phyloP scores from a whole-genome alignment of 495 filamentous ascomycete genomes.

The Neurospora sp. region DNA sequence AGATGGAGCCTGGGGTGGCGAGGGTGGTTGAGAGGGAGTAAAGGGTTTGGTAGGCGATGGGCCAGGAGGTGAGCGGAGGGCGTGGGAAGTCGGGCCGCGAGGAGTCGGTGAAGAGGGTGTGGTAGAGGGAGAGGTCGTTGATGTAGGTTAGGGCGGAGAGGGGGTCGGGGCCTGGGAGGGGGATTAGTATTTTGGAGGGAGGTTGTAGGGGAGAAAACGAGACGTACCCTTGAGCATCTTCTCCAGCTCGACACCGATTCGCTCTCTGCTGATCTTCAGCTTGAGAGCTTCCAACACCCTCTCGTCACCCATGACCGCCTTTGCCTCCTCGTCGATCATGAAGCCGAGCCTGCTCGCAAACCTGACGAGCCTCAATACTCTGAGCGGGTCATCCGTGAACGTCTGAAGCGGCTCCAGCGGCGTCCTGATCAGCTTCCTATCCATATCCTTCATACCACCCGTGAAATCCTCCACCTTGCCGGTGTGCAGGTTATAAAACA shows the following conservation, averaged over 20 bases:
- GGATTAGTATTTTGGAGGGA: background rate
- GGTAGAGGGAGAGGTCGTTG: slow-evolving; percentile 63
- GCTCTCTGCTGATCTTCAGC: slow-evolving; percentile 85
- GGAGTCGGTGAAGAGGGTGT: slow-evolving; percentile 69
- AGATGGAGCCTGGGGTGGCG: slow-evolving; percentile 38
- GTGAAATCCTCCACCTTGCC: slow-evolving; percentile 77
- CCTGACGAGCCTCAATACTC: slow-evolving; percentile 78
- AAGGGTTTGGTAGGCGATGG: slow-evolving; percentile 41
- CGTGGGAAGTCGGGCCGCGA: slow-evolving; percentile 24
- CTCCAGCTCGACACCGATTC: slow-evolving; percentile 71
- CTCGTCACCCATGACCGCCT: slow-evolving; percentile 62
- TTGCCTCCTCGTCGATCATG: slow-evolving; percentile 55
- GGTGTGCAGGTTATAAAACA: slow-evolving; percentile 88
- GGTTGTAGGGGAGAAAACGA: background rate
- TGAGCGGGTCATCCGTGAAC: slow-evolving; percentile 87
- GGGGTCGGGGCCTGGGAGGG: slow-evolving; percentile 53
- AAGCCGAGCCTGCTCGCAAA: slow-evolving; percentile 84
- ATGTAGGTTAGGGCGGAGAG: slow-evolving; percentile 59
- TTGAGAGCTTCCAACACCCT: slow-evolving; percentile 67
- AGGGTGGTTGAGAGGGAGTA: slow-evolving; percentile 32
- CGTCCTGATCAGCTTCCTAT: slow-evolving; percentile 63
- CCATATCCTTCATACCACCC: slow-evolving; percentile 66
- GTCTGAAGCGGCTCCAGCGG: slow-evolving; percentile 85
- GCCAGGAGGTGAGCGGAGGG: slow-evolving; percentile 36
- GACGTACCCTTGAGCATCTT: slow-evolving; percentile 76